These are phyloP conservation scores for Fraxinus dipetala DNA, from an alignment of 305 asterid species.

Conservation along the genomic window DNA sequence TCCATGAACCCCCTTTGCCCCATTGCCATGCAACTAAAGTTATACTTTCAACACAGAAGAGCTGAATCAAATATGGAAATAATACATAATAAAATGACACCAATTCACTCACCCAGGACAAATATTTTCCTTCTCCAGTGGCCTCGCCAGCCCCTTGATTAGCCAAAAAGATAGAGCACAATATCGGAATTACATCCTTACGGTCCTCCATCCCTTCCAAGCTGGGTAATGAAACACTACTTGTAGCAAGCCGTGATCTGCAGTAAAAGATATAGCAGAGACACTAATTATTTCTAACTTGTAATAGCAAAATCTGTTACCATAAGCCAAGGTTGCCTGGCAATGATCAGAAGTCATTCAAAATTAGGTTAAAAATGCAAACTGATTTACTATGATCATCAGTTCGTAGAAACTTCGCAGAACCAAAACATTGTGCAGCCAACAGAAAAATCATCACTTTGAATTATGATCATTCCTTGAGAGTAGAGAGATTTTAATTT, in stretches of 20 bases:
- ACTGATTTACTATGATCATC: not conserved
- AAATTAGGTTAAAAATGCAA: not conserved
- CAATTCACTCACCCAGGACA: conserved; percentile 64
- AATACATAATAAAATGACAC: not conserved
- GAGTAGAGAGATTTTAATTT: not conserved
- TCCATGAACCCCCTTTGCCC: not conserved
- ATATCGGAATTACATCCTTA: conserved; percentile 51
- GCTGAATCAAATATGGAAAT: not conserved
- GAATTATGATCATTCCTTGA: not conserved
- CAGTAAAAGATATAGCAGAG: not conserved
- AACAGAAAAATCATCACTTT: not conserved
- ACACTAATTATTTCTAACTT: not conserved
- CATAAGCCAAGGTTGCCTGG: not conserved
- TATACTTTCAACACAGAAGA: not conserved
- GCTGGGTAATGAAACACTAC: conserved; percentile 50
- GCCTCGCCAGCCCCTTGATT: conserved; percentile 82
- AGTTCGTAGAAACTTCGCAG: not conserved
- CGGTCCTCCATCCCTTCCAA: conserved; percentile 36
- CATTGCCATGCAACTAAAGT: not conserved
- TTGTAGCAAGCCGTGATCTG: conserved; percentile 77
- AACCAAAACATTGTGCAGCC: not conserved
- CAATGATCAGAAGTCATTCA: not conserved
- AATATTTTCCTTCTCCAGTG: conserved; percentile 58
- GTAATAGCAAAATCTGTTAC: not conserved
- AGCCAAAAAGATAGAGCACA: conserved; percentile 80